A percentile compares a stretch with the other conserved stretches of the same genome.
Conservation (phyloP, 495 filamentous ascomycete genomes). For the Tetracladium setigerum region DNA sequence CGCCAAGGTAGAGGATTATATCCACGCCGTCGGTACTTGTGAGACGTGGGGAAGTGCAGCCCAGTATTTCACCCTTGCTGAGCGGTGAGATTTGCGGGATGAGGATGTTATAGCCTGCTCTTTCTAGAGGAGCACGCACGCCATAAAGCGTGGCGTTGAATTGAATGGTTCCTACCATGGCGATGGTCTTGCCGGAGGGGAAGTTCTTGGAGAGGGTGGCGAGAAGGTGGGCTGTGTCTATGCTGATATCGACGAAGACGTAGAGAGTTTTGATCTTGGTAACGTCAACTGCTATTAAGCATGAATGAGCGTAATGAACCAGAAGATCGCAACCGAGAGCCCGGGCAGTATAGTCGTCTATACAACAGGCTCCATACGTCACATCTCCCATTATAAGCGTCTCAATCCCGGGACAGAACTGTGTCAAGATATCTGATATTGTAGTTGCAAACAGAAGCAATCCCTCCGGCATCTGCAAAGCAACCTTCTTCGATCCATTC, state of each 20-base stretch:
- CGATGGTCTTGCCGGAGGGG: conserved; percentile 71
- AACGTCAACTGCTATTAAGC: conserved; percentile 89
- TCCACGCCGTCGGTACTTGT: conserved; percentile 50
- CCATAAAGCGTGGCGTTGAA: conserved; percentile 96
- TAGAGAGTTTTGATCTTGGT: conserved; percentile 95
- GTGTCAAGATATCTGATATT: conserved; percentile 91
- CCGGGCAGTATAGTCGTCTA: conserved; percentile 95
- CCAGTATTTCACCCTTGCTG: conserved; percentile 89
- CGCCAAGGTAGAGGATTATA: conserved; percentile 84
- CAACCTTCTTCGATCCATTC: conserved; percentile 67
- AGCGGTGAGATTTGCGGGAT: conserved; percentile 92
- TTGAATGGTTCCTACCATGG: conserved; percentile 94
- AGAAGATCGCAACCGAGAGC: conserved; percentile 91
- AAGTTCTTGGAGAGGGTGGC: conserved; percentile 89
- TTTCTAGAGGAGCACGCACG: conserved; percentile 64
- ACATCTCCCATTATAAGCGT: conserved; percentile 99
- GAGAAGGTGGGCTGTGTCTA: conserved; percentile 80
- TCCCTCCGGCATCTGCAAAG: conserved; percentile 93
- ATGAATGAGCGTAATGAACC: conserved; percentile 96
- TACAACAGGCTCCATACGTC: conserved; percentile 97
- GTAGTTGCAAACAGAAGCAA: conserved; percentile 94
- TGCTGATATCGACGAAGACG: conserved; percentile 96
- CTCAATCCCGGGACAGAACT: conserved; percentile 85
- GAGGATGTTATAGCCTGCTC: conserved; percentile 70
- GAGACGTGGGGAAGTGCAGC: conserved; percentile 85